Percentiles rank a stretch among this genome's conserved stretches.
Evolutionary conservation across 257 asterid species (phyloP).

Genomic region (Lantana camara): DNA sequence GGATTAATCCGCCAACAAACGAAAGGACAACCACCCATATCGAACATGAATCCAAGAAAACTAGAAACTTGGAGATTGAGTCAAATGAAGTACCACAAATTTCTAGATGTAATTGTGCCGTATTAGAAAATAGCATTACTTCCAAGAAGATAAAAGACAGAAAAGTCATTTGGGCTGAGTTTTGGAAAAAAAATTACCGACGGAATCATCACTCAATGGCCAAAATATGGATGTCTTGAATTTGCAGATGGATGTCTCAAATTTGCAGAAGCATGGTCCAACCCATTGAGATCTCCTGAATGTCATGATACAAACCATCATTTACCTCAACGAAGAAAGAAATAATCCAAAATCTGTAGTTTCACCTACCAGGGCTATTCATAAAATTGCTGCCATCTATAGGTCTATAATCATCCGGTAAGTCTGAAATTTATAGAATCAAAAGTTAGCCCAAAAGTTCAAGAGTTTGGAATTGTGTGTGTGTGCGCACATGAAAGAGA

Average conservation of each 20-base stretch:
- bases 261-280: slow-evolving; percentile 40
- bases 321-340: background rate
- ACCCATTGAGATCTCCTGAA: slow-evolving; percentile 48
- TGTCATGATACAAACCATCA: slow-evolving; percentile 6
- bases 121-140: no score
- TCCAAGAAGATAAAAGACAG: background rate
- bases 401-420: slow-evolving; percentile 44
- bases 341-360: slow-evolving; percentile 23
- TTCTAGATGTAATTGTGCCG: no score
- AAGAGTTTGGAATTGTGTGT: background rate
- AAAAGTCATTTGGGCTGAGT: background rate
- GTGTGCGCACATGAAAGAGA: slow-evolving; percentile 1
- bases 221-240: slow-evolving; percentile 42
- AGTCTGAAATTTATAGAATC: slow-evolving; percentile 34
- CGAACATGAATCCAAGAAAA: no score
- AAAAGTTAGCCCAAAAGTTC: background rate
- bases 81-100: no score
- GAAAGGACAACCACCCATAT: background rate
- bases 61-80: no score
- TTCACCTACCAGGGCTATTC: slow-evolving; percentile 47
- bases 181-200: background rate
- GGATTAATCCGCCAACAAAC: no score
- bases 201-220: slow-evolving; percentile 31
- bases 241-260: slow-evolving; percentile 34
- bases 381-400: slow-evolving; percentile 42